These are phyloP conservation scores for Hypsizygus marmoreus DNA, from an alignment of 768 basidiomycete species.

Conservation along the genomic window DNA sequence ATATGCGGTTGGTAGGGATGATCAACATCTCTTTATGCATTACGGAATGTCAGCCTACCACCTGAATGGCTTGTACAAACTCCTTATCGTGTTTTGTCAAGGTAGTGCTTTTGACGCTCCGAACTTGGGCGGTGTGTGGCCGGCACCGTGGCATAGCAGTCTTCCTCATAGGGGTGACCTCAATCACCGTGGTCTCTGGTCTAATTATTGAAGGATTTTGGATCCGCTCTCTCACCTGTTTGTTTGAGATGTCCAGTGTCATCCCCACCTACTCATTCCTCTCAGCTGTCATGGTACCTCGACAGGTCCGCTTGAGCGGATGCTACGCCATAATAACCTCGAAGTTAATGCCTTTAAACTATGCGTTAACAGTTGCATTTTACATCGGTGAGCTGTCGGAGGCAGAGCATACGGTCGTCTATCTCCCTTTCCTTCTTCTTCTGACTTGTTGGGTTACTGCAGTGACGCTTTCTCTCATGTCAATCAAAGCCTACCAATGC, in stretches of 20 bases:
- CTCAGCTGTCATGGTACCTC: too few relatives aligned
- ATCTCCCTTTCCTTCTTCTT: too few relatives aligned
- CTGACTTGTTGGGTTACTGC: too few relatives aligned
- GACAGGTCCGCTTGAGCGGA: too few relatives aligned
- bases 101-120: constrained; percentile 22
- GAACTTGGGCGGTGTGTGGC: constrained; percentile 25
- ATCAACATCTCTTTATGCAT: constrained; percentile 1
- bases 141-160: constrained; percentile 12
- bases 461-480: neutral
- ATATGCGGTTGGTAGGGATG: neutral
- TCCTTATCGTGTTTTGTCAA: neutral
- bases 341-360: too few relatives aligned
- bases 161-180: constrained; percentile 10
- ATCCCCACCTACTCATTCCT: too few relatives aligned
- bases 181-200: constrained; percentile 8
- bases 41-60: constrained; percentile 7
- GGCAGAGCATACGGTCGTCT: neutral
- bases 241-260: too few relatives aligned
- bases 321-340: too few relatives aligned
- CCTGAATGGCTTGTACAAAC: neutral
- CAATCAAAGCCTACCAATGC: neutral
- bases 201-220: constrained; percentile 11
- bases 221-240: neutral
- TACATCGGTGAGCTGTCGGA: neutral
- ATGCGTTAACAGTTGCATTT: neutral